phyloP scores from a whole-genome alignment of 2,329 filamentous ascomycete species.

The Cordyceps cicadae region DNA sequence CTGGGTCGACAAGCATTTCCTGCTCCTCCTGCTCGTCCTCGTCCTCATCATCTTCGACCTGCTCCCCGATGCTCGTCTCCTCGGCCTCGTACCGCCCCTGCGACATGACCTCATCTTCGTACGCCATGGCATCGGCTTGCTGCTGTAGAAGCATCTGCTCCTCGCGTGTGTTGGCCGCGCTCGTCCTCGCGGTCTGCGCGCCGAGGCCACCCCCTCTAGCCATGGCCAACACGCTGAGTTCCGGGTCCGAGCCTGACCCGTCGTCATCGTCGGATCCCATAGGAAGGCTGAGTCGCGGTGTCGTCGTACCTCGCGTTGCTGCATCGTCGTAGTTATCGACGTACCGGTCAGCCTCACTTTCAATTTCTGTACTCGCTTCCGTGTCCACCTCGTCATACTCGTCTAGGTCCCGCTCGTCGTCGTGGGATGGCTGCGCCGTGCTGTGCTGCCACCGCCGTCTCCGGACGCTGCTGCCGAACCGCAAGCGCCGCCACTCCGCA shows the following conservation, averaged over 20 bases:
- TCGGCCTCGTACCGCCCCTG: conserved; percentile 18
- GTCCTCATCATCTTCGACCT: conserved; percentile 21
- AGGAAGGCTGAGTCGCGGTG: conserved; percentile 29
- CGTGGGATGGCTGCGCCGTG: not conserved
- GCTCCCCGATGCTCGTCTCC: conserved; percentile 21
- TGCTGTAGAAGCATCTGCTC: conserved; percentile 11
- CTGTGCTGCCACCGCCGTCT: not conserved
- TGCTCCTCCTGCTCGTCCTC: conserved; percentile 31
- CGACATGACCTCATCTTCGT: conserved; percentile 19
- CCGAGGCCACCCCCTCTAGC: conserved; percentile 18
- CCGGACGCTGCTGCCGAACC: not conserved
- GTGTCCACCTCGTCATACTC: not conserved
- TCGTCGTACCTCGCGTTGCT: conserved; percentile 23
- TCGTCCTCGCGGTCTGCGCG: not conserved
- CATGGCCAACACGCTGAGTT: conserved; percentile 29
- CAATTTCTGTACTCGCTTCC: not conserved
- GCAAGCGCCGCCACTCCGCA: not conserved
- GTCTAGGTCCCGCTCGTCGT: not conserved
- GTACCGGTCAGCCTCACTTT: not conserved
- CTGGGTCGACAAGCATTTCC: conserved; percentile 42
- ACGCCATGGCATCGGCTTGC: conserved; percentile 19
- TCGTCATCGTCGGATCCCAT: conserved; percentile 23
- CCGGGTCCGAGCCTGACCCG: conserved; percentile 28
- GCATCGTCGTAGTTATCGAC: not conserved
- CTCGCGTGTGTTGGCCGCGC: conserved; percentile 6